Conservation (phyloP, 2,329 filamentous ascomycete genomes). For the Hypoxylon sp. region DNA sequence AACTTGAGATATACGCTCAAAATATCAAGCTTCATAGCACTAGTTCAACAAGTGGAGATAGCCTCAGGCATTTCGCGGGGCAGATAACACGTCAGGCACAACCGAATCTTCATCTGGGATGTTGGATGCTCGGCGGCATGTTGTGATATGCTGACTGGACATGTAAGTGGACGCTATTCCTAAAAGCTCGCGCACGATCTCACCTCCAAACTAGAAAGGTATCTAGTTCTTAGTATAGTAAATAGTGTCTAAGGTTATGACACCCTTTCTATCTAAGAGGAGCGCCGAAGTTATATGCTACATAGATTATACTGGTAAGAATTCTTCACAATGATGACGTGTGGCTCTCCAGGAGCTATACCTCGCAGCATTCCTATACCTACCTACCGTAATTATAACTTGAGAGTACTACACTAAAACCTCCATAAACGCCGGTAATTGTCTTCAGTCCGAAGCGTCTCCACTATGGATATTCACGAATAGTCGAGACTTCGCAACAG, state of each 20-base stretch:
- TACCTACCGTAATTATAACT: neutral
- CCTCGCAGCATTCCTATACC: neutral
- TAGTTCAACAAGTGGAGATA: neutral
- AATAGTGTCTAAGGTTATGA: no score
- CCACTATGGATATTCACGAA: neutral
- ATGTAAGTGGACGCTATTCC: neutral
- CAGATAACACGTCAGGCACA: neutral
- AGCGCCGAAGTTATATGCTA: neutral
- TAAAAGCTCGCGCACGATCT: neutral
- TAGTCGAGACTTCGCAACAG: neutral
- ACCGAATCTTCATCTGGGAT: neutral
- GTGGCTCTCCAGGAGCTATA: neutral
- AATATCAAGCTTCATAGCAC: neutral
- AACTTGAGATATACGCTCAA: neutral
- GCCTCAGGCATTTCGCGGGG: neutral
- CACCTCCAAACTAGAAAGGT: no score
- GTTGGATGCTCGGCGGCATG: neutral
- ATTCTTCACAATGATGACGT: neutral
- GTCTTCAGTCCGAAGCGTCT: neutral
- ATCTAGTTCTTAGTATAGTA: neutral
- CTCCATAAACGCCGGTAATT: neutral
- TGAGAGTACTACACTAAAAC: neutral
- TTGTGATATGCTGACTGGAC: neutral
- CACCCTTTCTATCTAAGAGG: neutral
- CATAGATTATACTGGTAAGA: constrained; percentile 1